A percentile compares a stretch with the other conserved stretches of the same genome.
Conservation (phyloP, 768 basidiomycete species). For the Pisolithus sp. region DNA sequence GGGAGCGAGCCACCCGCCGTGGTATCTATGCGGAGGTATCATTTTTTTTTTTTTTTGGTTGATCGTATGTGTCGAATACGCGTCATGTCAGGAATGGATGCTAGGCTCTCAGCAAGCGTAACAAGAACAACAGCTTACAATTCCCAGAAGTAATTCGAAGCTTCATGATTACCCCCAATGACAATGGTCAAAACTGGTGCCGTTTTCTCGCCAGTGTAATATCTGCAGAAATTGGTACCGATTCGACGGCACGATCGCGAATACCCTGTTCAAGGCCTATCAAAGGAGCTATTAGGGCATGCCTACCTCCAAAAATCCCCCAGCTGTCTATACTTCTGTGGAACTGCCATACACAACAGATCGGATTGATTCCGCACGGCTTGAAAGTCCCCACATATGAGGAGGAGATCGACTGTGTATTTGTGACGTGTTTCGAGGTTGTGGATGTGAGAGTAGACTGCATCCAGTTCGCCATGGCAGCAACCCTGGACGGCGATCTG, state of each 20-base stretch:
- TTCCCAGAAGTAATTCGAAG: slow-evolving; percentile 95
- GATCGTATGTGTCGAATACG: not conserved
- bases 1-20: slow-evolving; percentile 94
- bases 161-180: slow-evolving; percentile 98
- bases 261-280: too few species aligned
- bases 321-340: slow-evolving; percentile 77
- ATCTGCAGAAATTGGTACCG: slow-evolving; percentile 38
- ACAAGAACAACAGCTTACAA: slow-evolving; percentile 44
- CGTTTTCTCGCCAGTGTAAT: slow-evolving; percentile 76
- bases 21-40: slow-evolving; percentile 51
- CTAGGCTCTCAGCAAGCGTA: too few species aligned
- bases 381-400: slow-evolving; percentile 96
- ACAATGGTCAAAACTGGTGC: slow-evolving; percentile 88
- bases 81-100: too few species aligned
- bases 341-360: slow-evolving; percentile 86
- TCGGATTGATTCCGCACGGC: slow-evolving; percentile 83
- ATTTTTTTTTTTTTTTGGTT: not conserved
- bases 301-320: slow-evolving; percentile 77
- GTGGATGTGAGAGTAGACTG: slow-evolving; percentile 70
- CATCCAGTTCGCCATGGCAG: slow-evolving; percentile 89
- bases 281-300: not conserved
- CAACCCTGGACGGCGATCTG: slow-evolving; percentile 92
- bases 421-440: slow-evolving; percentile 53
- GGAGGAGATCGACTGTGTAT: slow-evolving; percentile 74
- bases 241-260: too few species aligned